Evolutionary conservation across 2,329 filamentous ascomycete species (phyloP).

Genomic region (Ceratocystis albifundus): DNA sequence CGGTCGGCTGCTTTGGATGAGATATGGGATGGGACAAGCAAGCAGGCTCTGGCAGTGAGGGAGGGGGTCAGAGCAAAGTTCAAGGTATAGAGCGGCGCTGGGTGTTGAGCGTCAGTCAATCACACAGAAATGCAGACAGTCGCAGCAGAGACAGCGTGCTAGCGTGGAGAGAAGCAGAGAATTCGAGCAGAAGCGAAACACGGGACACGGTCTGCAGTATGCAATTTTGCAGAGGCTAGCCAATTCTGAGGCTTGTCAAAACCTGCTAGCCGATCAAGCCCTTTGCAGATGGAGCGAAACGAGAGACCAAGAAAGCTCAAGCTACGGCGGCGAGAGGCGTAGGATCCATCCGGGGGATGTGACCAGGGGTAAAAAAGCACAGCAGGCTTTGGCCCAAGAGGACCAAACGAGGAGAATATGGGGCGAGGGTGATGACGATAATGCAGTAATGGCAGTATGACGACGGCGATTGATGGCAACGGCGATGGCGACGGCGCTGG

Average conservation of each 20-base stretch:
- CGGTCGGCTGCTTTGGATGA: conserved; percentile 15
- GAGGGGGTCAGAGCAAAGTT: conserved; percentile 13
- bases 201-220: not conserved
- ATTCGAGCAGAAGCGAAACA: not conserved
- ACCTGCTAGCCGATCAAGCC: conserved; percentile 1
- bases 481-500: too few species aligned
- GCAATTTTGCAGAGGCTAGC: not conserved
- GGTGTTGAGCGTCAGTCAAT: not conserved
- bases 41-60: conserved; percentile 14
- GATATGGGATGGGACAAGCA: conserved; percentile 19
- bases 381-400: too few species aligned
- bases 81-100: not conserved
- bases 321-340: conserved; percentile 4
- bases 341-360: not conserved
- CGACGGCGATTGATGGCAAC: too few species aligned
- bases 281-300: not conserved
- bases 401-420: too few species aligned
- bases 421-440: too few species aligned
- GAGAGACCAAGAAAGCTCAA: not conserved
- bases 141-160: not conserved
- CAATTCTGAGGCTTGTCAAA: not conserved
- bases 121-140: not conserved
- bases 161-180: not conserved
- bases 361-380: too few species aligned
- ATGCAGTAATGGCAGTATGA: too few species aligned